phyloP scores from a whole-genome alignment of 805 yeast species.

The Saturnispora sekii region DNA sequence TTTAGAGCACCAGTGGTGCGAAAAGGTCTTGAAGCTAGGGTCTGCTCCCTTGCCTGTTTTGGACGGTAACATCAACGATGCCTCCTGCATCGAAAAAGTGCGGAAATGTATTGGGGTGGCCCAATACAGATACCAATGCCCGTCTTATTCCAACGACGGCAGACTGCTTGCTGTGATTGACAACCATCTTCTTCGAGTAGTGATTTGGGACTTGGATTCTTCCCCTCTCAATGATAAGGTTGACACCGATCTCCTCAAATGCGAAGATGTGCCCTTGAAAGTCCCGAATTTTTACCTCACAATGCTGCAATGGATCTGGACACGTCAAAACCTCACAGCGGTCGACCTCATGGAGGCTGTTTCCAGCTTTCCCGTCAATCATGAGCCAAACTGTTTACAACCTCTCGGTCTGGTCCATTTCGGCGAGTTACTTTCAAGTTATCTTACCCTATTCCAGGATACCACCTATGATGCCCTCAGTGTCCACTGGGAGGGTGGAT shows the following conservation, averaged over 20 bases:
- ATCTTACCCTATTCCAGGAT: slow-evolving; percentile 16
- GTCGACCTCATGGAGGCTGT: slow-evolving; percentile 3
- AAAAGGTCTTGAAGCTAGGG: too few species aligned
- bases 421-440: slow-evolving; percentile 18
- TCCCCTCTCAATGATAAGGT: neutral
- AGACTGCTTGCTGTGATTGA: slow-evolving; percentile 2
- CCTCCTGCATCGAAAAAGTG: neutral
- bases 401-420: slow-evolving; percentile 6
- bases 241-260: slow-evolving; percentile 12
- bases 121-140: neutral
- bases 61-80: neutral
- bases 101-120: neutral
- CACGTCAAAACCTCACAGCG: neutral
- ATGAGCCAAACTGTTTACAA: neutral
- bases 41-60: too few species aligned
- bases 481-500: slow-evolving; percentile 19
- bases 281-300: slow-evolving; percentile 20
- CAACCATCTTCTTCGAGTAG: neutral
- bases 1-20: too few species aligned
- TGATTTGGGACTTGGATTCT: slow-evolving; percentile 3
- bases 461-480: slow-evolving; percentile 13
- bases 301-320: slow-evolving; percentile 20
- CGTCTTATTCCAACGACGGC: neutral
- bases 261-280: slow-evolving; percentile 19
- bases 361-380: neutral